Evolutionary conservation across 2,329 filamentous ascomycete genomes (phyloP).

Genomic region (Aspergillus brasiliensis): DNA sequence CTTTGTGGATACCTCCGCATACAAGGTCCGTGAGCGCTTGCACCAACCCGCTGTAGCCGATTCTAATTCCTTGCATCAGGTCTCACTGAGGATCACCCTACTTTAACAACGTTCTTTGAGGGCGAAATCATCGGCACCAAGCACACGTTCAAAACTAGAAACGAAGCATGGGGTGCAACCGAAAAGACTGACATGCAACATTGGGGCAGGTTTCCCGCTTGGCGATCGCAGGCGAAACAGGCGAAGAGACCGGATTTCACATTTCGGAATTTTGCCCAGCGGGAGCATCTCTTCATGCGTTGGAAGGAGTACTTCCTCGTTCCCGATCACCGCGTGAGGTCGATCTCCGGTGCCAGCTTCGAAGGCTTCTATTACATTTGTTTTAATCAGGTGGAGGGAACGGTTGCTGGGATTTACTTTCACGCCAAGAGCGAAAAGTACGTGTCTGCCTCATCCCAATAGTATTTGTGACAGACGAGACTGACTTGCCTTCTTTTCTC

Average conservation of each 20-base stretch:
- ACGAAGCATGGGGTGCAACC: conserved; percentile 87
- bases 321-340: conserved; percentile 87
- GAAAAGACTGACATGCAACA: conserved; percentile 91
- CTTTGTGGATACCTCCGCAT: conserved; percentile 94
- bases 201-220: conserved; percentile 88
- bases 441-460: conserved; percentile 42
- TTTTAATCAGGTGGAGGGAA: conserved; percentile 88
- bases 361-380: conserved; percentile 99
- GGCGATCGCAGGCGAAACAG: conserved; percentile 72
- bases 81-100: conserved; percentile 91
- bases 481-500: conserved; percentile 32
- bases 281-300: conserved; percentile 94
- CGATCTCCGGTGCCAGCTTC: conserved; percentile 91
- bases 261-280: conserved; percentile 70
- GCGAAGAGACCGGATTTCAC: conserved; percentile 61
- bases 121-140: conserved; percentile 96
- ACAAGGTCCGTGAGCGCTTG: conserved; percentile 64
- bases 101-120: conserved; percentile 97
- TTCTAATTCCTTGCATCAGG: conserved; percentile 55
- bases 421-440: conserved; percentile 98
- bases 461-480: neutral
- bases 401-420: conserved; percentile 93
- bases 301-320: conserved; percentile 99
- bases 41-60: neutral
- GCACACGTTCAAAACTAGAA: conserved; percentile 88